phyloP scores from a whole-genome alignment of 2,329 filamentous ascomycete genomes.

The Hypoxylon sp. region DNA sequence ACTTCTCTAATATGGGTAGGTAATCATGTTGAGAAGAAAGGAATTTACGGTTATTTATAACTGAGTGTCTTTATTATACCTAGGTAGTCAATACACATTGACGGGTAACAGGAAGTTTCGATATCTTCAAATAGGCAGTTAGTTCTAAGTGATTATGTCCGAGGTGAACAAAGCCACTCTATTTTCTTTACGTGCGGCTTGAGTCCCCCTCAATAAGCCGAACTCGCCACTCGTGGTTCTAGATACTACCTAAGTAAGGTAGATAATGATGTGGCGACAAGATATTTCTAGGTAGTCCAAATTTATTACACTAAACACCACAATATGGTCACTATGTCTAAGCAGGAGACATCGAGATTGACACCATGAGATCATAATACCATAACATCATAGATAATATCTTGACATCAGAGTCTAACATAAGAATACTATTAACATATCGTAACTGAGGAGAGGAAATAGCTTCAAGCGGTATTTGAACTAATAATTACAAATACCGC shows the following conservation, averaged over 20 bases:
- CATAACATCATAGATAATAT: not conserved
- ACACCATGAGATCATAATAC: not conserved
- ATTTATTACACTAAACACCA: no score
- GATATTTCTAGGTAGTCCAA: no score
- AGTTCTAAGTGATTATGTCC: no score
- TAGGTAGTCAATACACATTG: not conserved
- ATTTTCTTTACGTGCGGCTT: not conserved
- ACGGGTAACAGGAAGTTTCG: not conserved
- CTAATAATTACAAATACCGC: slow-evolving; percentile 71
- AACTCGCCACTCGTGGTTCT: not conserved
- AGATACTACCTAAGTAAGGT: not conserved
- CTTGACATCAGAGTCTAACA: not conserved
- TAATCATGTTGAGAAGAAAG: not conserved
- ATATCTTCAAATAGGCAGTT: no score
- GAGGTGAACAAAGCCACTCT: not conserved
- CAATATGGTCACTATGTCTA: not conserved
- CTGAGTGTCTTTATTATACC: not conserved
- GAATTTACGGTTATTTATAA: no score
- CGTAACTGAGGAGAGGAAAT: not conserved
- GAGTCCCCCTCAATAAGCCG: not conserved
- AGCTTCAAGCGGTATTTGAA: slow-evolving; percentile 6
- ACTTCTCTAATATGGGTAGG: not conserved
- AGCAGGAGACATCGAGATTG: not conserved
- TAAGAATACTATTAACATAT: not conserved
- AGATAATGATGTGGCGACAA: not conserved